Conservation (phyloP, 495 filamentous ascomycete genomes). For the Delitschia confertaspora region DNA sequence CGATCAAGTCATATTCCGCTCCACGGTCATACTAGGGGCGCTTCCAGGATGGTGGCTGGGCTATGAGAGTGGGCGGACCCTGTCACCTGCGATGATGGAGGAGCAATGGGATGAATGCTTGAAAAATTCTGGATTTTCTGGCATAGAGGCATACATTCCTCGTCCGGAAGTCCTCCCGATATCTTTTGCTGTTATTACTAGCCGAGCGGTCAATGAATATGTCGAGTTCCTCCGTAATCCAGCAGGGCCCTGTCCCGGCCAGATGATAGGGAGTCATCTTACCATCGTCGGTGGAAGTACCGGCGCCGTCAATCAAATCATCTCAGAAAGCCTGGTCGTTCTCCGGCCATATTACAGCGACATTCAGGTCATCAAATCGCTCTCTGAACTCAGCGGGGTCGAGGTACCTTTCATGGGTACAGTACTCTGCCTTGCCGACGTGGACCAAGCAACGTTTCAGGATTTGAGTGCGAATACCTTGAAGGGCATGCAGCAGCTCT, state of each 20-base stretch:
- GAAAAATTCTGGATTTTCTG: constrained; percentile 2
- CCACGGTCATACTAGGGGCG: background rate
- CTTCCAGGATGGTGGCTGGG: constrained; percentile 8
- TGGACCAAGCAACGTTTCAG: constrained; percentile 39
- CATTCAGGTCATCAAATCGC: background rate
- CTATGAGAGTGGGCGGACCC: background rate
- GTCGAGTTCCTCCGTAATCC: constrained; percentile 4
- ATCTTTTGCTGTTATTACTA: constrained; percentile 1
- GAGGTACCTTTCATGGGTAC: constrained; percentile 18
- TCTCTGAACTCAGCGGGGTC: background rate
- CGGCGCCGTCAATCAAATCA: too few relatives aligned
- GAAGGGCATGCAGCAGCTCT: constrained; percentile 31
- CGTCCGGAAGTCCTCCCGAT: background rate
- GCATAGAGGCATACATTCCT: constrained; percentile 6
- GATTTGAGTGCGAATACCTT: constrained; percentile 32
- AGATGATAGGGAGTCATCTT: background rate
- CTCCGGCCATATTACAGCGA: too few relatives aligned
- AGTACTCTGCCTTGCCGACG: constrained; percentile 41
- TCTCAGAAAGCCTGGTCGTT: too few relatives aligned
- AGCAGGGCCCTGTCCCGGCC: background rate
- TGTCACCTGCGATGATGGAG: background rate
- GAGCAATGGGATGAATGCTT: constrained; percentile 6
- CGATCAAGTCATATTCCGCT: background rate
- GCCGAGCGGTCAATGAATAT: constrained; percentile 5
- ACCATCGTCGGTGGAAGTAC: constrained; percentile 3